Evolutionary conservation across 257 asterid genomes (phyloP).

Genomic region (Solanum appendiculatum): DNA sequence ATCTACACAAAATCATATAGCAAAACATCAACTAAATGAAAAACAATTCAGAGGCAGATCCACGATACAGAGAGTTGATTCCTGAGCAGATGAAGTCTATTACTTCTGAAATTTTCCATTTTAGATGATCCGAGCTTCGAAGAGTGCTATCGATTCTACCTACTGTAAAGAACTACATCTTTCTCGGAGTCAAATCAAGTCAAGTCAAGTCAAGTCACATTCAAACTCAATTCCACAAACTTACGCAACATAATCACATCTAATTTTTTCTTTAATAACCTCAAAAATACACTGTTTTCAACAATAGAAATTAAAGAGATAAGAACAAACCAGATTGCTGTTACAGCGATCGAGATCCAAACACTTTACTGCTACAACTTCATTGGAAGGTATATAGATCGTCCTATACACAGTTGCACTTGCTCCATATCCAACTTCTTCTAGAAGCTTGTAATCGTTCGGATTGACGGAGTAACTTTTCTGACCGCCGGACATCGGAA

Average conservation of each 20-base stretch:
- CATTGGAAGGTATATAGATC: slow-evolving; percentile 71
- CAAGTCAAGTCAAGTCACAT: neutral
- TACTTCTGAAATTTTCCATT: neutral
- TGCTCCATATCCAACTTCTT: slow-evolving; percentile 94
- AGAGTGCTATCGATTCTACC: neutral
- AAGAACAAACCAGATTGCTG: slow-evolving; percentile 73
- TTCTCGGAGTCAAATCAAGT: neutral
- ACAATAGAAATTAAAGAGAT: neutral
- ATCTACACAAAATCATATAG: neutral
- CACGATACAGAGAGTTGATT: neutral
- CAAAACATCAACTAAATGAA: neutral
- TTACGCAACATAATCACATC: neutral
- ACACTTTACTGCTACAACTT: slow-evolving; percentile 85
- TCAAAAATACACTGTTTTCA: neutral
- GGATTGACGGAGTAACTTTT: slow-evolving; percentile 58
- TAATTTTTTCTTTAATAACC: neutral
- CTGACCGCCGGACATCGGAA: slow-evolving; percentile 7
- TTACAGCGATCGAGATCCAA: slow-evolving; percentile 99
- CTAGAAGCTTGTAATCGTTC: slow-evolving; percentile 69
- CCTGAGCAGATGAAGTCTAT: neutral
- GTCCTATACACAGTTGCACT: slow-evolving; percentile 90
- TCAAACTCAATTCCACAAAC: neutral
- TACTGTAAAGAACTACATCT: neutral
- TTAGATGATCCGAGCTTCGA: neutral
- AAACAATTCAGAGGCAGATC: neutral